Base-by-base conservation (phyloP, 2,329 filamentous ascomycete species). In the Macroventuria anomochaeta region DNA sequence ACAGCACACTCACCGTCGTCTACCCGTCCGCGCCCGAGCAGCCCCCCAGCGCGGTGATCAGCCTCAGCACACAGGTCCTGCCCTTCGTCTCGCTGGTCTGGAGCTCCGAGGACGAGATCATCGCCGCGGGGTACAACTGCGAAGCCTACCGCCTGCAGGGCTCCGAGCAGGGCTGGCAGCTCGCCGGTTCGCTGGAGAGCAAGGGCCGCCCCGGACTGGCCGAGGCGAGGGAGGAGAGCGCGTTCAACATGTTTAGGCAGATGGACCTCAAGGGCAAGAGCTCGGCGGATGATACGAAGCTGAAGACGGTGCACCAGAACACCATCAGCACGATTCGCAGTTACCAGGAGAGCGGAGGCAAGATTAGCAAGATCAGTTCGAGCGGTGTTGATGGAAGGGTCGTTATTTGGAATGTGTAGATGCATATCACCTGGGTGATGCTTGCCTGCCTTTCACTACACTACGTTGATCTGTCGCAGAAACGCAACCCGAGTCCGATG, bases 261-360 rank as follows among this genome's bases (percentile, higher is more conserved):
- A 97, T 99, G 95, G 95, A 99, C 76, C 83, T 99, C 62, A 96
- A 95, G 83, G 95, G 95, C 58, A 96, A 96, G 78, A 55, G 47
- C 29, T 80, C 83, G 50, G 91, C 91, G 72, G 92, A 96, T 69
- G 93, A 97, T 74, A 97, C 93, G 3, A 90, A 96, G 79, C 82
- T 99, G 65, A 95, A 91, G 79, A 97, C 95, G 10, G 86, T 95
- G 39, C 95, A 99, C 77, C 95, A 99, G 75, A 99, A 99, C 78
- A 96, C 93, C 21, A 90, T 99, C 71, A 91, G 85, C 70, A 96
- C 87, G 2, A 80, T 99, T 43, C 85, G 95, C 36, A 82, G 85
- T 17, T 97, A 88, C 72, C 85, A 92, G 67, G 83, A 83, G 50
- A 80, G 81, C 34, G 86, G 84, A 26, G 85, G 83, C 39, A 77